These are phyloP conservation scores for Pulveroboletus sp. DNA, from an alignment of 768 basidiomycete species.

Conservation along the genomic window DNA sequence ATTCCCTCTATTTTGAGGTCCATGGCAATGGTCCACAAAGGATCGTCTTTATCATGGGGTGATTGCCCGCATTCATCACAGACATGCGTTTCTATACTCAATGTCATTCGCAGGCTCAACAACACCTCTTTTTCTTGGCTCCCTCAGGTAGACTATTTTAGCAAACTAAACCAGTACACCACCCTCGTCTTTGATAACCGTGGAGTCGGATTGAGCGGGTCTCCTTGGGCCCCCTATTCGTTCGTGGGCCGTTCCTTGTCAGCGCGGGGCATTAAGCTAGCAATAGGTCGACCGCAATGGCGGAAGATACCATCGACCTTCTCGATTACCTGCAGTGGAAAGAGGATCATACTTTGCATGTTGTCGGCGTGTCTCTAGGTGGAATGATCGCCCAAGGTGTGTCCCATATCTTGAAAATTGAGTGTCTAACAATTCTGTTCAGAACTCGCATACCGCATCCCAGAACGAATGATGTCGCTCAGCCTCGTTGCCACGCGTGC, in stretches of 20 bases:
- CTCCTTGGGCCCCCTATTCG: constrained; percentile 75
- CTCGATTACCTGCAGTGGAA: constrained; percentile 75
- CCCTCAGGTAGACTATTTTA: constrained; percentile 62
- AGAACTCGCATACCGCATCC: constrained; percentile 69
- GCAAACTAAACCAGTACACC: constrained; percentile 47
- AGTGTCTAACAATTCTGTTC: not conserved
- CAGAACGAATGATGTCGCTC: constrained; percentile 62
- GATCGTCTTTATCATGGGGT: constrained; percentile 77
- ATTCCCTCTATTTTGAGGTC: constrained; percentile 75
- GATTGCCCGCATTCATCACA: not conserved
- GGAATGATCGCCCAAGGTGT: constrained; percentile 82
- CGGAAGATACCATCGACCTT: constrained; percentile 62
- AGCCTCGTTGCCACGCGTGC: constrained; percentile 67
- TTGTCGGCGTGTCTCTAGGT: constrained; percentile 73
- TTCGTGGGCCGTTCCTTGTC: constrained; percentile 30
- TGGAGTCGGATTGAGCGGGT: constrained; percentile 71
- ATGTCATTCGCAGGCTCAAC: constrained; percentile 44
- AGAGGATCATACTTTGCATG: constrained; percentile 50
- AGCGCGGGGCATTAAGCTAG: not conserved
- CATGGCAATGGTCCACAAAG: constrained; percentile 67
- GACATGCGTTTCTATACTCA: not conserved
- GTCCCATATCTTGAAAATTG: not conserved
- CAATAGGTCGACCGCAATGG: constrained; percentile 68
- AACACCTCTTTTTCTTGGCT: constrained; percentile 60
- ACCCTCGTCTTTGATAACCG: constrained; percentile 80